These are phyloP conservation scores for Talaromyces marneffei DNA, from an alignment of 2,329 filamentous ascomycete species.

Conservation along the genomic window DNA sequence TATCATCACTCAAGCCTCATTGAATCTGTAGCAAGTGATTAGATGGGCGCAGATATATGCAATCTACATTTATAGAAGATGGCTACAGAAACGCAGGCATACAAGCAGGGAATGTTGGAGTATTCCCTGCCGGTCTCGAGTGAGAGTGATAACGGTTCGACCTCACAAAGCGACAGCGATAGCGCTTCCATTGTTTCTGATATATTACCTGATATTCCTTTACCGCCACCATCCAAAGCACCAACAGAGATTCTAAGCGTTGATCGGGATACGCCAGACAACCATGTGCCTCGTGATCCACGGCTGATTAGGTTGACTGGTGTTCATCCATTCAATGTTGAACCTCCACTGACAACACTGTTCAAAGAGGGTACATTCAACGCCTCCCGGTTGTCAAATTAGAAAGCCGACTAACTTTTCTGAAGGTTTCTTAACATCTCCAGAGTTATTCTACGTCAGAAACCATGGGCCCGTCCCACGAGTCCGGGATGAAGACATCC, in stretches of 20 bases:
- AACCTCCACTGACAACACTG: slow-evolving; percentile 71
- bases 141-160: background rate
- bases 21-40: background rate
- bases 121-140: background rate
- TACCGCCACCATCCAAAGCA: slow-evolving; percentile 59
- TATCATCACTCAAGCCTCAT: background rate
- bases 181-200: slow-evolving; percentile 6
- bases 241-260: slow-evolving; percentile 61
- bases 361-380: slow-evolving; percentile 54
- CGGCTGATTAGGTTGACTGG: slow-evolving; percentile 81
- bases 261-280: slow-evolving; percentile 78
- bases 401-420: background rate
- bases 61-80: background rate
- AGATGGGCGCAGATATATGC: background rate
- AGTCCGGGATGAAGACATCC: slow-evolving; percentile 65
- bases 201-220: slow-evolving; percentile 46
- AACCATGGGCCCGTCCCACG: slow-evolving; percentile 82
- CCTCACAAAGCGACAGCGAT: slow-evolving; percentile 1
- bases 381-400: background rate
- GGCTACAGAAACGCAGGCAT: slow-evolving; percentile 4
- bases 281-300: slow-evolving; percentile 71
- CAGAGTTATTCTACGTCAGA: slow-evolving; percentile 83
- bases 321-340: slow-evolving; percentile 84
- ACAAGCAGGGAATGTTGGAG: background rate
- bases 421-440: slow-evolving; percentile 75